Conservation (phyloP, 164 flowering plant genomes). For the Magnolia officinalis region DNA sequence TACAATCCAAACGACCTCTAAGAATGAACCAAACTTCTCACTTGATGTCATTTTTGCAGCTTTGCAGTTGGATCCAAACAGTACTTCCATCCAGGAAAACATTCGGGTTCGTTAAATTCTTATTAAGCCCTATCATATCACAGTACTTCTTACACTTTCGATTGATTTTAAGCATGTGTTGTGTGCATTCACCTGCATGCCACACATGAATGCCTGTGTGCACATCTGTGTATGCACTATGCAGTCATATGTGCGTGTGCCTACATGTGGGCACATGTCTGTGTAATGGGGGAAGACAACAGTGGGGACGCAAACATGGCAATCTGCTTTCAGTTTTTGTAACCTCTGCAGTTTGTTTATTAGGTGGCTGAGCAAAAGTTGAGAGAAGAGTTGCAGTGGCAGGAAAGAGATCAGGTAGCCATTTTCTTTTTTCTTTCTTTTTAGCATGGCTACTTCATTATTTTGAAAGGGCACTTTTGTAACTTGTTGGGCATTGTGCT, state of each 20-base stretch:
- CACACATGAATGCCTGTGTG: background rate
- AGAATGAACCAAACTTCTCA: background rate
- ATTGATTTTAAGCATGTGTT: background rate
- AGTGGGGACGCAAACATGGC: background rate
- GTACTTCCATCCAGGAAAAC: slow-evolving; percentile 66
- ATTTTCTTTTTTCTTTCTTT: background rate
- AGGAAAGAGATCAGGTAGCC: slow-evolving; percentile 47
- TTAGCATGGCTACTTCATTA: background rate
- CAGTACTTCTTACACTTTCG: background rate
- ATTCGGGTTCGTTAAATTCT: slow-evolving; percentile 45
- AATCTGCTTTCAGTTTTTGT: background rate
- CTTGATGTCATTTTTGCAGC: slow-evolving; percentile 46
- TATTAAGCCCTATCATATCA: background rate
- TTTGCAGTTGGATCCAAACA: slow-evolving; percentile 75
- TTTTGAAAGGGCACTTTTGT: background rate
- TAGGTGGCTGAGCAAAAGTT: slow-evolving; percentile 73
- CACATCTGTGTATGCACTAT: background rate
- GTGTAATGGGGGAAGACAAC: background rate
- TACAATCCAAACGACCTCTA: too few species aligned
- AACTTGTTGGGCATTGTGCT: too few species aligned
- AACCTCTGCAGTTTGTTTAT: background rate
- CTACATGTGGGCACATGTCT: background rate
- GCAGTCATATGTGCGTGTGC: background rate
- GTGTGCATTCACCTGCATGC: background rate
- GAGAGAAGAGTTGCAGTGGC: slow-evolving; percentile 42